Percentiles rank a stretch among this genome's conserved stretches.
phyloP scores from a whole-genome alignment of 169 alveolate species.

The Eimeria sp. region DNA sequence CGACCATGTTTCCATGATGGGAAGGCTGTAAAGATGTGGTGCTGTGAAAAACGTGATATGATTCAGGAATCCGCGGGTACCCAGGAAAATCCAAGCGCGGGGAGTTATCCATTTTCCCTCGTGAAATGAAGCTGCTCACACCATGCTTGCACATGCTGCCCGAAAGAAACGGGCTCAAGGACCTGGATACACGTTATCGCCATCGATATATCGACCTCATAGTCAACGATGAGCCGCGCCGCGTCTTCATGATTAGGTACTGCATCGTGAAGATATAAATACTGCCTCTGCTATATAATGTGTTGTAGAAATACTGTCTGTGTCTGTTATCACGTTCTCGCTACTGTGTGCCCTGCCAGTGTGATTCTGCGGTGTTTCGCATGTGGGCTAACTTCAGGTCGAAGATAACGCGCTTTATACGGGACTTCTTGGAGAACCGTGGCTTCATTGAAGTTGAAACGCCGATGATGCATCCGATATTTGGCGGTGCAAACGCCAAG shows the following conservation, averaged over 20 bases:
- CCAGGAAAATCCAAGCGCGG: constrained; percentile 98
- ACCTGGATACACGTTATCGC: constrained; percentile 96
- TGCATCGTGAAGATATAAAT: constrained; percentile 45
- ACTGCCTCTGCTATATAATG: background rate
- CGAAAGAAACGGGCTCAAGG: constrained; percentile 97
- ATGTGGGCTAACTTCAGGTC: constrained; percentile 85
- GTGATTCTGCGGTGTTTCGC: background rate
- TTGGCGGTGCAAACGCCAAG: constrained; percentile 99
- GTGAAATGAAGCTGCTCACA: constrained; percentile 93
- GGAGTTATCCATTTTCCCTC: constrained; percentile 97
- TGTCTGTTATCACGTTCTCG: too few relatives aligned
- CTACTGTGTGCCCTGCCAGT: background rate
- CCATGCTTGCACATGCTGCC: constrained; percentile 99
- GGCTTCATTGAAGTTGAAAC: constrained; percentile 99
- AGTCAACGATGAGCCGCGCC: constrained; percentile 94
- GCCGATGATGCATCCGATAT: constrained; percentile 98
- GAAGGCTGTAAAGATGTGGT: background rate
- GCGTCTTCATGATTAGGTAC: constrained; percentile 94
- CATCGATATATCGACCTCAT: constrained; percentile 98
- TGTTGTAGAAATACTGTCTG: background rate
- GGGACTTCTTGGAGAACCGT: constrained; percentile 94
- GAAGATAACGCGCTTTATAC: constrained; percentile 90
- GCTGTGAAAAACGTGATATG: background rate
- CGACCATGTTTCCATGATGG: too few relatives aligned
- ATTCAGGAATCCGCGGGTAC: constrained; percentile 86